A percentile compares a stretch with the other conserved stretches of the same genome.
These are phyloP conservation scores for Exophiala spinifera DNA, from an alignment of 2,329 filamentous ascomycete species.

Conservation along the genomic window DNA sequence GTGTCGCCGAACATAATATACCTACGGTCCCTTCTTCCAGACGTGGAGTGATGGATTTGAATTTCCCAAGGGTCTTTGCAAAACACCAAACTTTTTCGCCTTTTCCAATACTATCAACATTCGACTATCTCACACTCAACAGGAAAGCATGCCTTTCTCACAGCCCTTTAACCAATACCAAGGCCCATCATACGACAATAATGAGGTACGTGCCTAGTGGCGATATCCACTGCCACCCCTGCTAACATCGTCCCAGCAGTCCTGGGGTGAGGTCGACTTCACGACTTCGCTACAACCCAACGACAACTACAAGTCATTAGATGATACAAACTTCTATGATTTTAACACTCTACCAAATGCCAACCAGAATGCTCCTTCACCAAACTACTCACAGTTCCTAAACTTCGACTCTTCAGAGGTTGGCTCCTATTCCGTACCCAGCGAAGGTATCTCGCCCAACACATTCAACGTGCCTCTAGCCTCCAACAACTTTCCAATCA, in stretches of 20 bases:
- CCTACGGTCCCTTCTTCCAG: background rate
- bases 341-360: constrained; percentile 3
- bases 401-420: constrained; percentile 21
- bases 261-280: constrained; percentile 21
- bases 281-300: constrained; percentile 9
- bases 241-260: constrained; percentile 13
- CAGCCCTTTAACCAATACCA: constrained; percentile 17
- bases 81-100: constrained; percentile 10
- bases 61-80: constrained; percentile 6
- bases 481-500: constrained; percentile 10
- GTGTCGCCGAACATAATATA: background rate
- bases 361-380: constrained; percentile 16
- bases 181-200: constrained; percentile 12
- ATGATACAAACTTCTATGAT: constrained; percentile 12
- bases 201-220: constrained; percentile 8
- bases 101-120: constrained; percentile 8
- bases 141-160: constrained; percentile 17
- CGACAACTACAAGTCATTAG: constrained; percentile 9
- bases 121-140: constrained; percentile 12
- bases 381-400: constrained; percentile 22
- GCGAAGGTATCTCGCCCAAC: constrained; percentile 7
- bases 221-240: background rate
- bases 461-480: constrained; percentile 7
- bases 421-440: constrained; percentile 11
- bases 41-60: constrained; percentile 13